phyloP scores from a whole-genome alignment of 2,329 filamentous ascomycete genomes.

The Ophiocordyceps robertsii region DNA sequence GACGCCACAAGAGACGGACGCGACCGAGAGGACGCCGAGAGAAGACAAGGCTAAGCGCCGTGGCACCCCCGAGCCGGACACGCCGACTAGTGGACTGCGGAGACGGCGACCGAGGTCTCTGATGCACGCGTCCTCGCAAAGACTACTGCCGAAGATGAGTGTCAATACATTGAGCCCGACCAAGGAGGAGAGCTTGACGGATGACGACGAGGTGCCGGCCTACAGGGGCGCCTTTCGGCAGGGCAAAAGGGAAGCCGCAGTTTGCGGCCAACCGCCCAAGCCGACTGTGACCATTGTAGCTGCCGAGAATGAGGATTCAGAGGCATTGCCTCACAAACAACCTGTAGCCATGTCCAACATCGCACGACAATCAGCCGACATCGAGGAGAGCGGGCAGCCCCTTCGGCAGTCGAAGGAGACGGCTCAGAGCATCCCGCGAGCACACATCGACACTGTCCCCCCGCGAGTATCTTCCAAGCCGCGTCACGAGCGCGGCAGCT shows the following conservation, averaged over 20 bases:
- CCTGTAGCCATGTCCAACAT: too few species aligned
- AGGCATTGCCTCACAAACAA: too few species aligned
- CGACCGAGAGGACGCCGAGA: conserved; percentile 3
- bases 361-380: neutral
- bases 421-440: neutral
- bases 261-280: neutral
- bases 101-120: conserved; percentile 9
- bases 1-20: conserved; percentile 1
- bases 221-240: neutral
- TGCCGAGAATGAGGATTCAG: neutral
- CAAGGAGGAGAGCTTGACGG: conserved; percentile 13
- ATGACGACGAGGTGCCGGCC: conserved; percentile 2
- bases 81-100: conserved; percentile 14
- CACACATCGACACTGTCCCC: conserved; percentile 5
- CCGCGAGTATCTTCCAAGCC: conserved; percentile 8
- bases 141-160: conserved; percentile 10
- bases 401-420: neutral
- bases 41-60: conserved; percentile 6
- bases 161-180: conserved; percentile 16
- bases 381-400: neutral
- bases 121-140: conserved; percentile 10
- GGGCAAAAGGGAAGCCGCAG: neutral
- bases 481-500: neutral
- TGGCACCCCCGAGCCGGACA: conserved; percentile 23
- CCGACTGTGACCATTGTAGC: too few species aligned